Base-by-base conservation (phyloP, 495 filamentous ascomycete genomes). In the Halenospora varia region DNA sequence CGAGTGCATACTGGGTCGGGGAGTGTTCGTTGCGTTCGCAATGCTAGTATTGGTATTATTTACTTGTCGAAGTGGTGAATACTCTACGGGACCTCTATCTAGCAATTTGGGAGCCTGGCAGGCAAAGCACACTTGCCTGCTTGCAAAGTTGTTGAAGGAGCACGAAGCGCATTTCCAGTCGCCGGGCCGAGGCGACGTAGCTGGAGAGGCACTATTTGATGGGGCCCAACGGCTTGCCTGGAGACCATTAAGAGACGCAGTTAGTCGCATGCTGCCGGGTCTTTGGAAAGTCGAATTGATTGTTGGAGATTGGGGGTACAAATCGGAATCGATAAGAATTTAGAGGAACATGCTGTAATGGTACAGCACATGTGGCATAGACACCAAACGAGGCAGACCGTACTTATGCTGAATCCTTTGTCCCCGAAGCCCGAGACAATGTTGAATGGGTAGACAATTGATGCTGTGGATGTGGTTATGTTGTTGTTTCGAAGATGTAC, bases 121-220 rank as follows among this genome's bases (percentile, higher is more conserved):
- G n/a, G n/a, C n/a, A 48, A 60, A 59, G 51, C 63, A 66, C 20
- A 24, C 48, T 11, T 48, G 51, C 4, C 57, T 25, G 17, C 53
- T 55, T 22, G 24, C 22, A 22, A 57, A 62, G 39, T 62, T 84
- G 48, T 79, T 81, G 69, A 82, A 82, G n/a, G 77, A 78, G 41
- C 81, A 66, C 2, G 54, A 47, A 15, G 25, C n/a, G 39, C 63
- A 66, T 19, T 25, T 47, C 56, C 63, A 62, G 35, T 62, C 57
- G 41, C 48, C 55, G 22, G 41, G 15, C 15, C 23, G 20, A 39
- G 23, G 47, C 9, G 15, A 11, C 40, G 29, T 48, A 15, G 13
- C 3, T 2, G 44, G 6, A 22, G 46, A 3, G 11, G 17, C 47
- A 24, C 45, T 44, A 20, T 13, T 40, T 17, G 9, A n/a, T 13